These are phyloP conservation scores for Tricholoma sp. DNA, from an alignment of 768 basidiomycete genomes.

Conservation along the genomic window DNA sequence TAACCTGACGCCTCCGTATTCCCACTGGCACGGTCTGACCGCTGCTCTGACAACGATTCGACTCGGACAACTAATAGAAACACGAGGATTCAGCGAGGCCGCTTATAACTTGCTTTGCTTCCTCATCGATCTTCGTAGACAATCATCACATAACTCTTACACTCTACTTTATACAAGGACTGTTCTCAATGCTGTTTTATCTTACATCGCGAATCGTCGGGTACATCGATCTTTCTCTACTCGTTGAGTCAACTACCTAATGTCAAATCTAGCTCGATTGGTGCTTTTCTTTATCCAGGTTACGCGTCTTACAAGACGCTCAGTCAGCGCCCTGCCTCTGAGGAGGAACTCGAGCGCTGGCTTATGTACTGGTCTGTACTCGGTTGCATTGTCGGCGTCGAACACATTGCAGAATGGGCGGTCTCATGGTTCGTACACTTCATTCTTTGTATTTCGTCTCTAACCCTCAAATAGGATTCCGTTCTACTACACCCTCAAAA, in stretches of 20 bases:
- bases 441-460: constrained; percentile 1
- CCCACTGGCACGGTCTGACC: too few relatives aligned
- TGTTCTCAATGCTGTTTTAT: constrained; percentile 39
- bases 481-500: constrained; percentile 81
- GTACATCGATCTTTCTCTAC: constrained; percentile 21
- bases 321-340: constrained; percentile 79
- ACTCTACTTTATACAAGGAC: background rate
- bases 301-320: constrained; percentile 97
- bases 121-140: background rate
- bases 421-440: constrained; percentile 66
- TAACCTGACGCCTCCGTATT: too few relatives aligned
- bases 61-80: background rate
- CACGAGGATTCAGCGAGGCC: constrained; percentile 2
- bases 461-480: constrained; percentile 61
- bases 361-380: constrained; percentile 97
- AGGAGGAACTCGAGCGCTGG: constrained; percentile 87
- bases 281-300: constrained; percentile 85
- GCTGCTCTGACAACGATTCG: background rate
- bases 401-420: constrained; percentile 84
- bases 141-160: background rate
- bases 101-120: background rate
- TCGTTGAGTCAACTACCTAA: constrained; percentile 1
- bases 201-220: constrained; percentile 44
- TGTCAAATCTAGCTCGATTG: constrained; percentile 45
- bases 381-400: constrained; percentile 75